Evolutionary conservation across 192 early-diverging fungal genomes (phyloP).

Genomic region (Mortierella claussenii): DNA sequence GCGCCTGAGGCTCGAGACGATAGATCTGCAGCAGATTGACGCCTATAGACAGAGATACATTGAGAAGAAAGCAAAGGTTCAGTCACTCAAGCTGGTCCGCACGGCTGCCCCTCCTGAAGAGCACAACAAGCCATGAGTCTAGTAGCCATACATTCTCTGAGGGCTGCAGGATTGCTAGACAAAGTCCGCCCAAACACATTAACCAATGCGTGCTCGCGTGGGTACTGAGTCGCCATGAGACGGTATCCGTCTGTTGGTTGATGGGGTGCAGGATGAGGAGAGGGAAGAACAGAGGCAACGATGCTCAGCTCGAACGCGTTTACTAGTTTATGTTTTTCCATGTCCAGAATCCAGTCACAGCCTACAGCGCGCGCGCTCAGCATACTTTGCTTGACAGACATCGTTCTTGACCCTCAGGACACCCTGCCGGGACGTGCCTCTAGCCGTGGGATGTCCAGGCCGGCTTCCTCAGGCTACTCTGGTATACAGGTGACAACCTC

Average conservation of each 20-base stretch:
- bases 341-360: too few relatives aligned
- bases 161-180: slow-evolving; percentile 6
- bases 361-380: too few relatives aligned
- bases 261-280: neutral
- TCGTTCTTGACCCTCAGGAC: too few relatives aligned
- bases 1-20: slow-evolving; percentile 25
- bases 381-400: too few relatives aligned
- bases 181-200: slow-evolving; percentile 17
- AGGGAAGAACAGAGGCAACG: neutral
- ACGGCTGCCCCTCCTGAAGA: too few relatives aligned
- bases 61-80: too few relatives aligned
- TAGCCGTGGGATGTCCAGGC: too few relatives aligned
- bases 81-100: too few relatives aligned
- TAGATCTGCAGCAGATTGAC: slow-evolving; percentile 29
- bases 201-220: slow-evolving; percentile 8
- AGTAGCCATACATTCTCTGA: slow-evolving; percentile 20
- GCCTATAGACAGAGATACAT: neutral
- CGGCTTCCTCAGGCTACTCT: too few relatives aligned
- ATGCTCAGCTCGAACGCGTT: neutral
- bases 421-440: too few relatives aligned
- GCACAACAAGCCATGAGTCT: too few relatives aligned
- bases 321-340: neutral
- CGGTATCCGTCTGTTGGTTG: neutral
- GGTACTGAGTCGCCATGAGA: slow-evolving; percentile 1
- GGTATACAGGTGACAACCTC: too few relatives aligned